Evolutionary conservation across 192 early-diverging fungal genomes (phyloP).

Genomic region (Lobosporangium transversale): DNA sequence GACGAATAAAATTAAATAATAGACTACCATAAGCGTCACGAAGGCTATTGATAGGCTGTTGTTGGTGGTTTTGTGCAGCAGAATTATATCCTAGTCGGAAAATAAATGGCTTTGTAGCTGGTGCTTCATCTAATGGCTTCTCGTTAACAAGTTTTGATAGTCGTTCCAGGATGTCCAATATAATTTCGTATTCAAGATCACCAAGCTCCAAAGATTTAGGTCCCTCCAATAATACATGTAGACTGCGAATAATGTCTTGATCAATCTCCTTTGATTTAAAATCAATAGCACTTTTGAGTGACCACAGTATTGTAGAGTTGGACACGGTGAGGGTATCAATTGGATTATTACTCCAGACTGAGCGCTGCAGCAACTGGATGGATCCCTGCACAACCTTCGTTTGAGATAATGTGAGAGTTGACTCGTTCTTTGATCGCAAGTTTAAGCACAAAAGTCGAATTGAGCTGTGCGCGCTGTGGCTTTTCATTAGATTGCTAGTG

Average conservation of each 20-base stretch:
- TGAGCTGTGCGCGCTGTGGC: conserved; percentile 68
- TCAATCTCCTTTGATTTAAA: conserved; percentile 33
- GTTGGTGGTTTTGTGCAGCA: conserved; percentile 4
- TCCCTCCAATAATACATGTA: conserved; percentile 12
- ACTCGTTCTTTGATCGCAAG: conserved; percentile 47
- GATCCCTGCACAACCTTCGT: conserved; percentile 61
- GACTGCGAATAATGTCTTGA: conserved; percentile 35
- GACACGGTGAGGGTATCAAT: conserved; percentile 56
- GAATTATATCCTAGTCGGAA: conserved; percentile 13
- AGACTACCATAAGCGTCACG: conserved; percentile 39
- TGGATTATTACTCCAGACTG: conserved; percentile 63
- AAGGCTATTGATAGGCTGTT: conserved; percentile 6
- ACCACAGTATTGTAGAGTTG: conserved; percentile 44
- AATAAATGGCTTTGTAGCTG: conserved; percentile 20
- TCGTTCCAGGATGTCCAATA: conserved; percentile 58
- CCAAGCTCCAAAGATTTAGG: conserved; percentile 21
- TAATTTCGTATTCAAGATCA: conserved; percentile 59
- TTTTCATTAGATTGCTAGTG: conserved; percentile 69
- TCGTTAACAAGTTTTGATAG: conserved; percentile 11
- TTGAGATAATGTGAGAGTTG: conserved; percentile 11
- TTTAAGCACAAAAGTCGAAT: conserved; percentile 66
- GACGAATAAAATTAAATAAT: conserved; percentile 33
- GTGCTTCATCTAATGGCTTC: conserved; percentile 4
- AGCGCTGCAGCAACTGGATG: conserved; percentile 62
- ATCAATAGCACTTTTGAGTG: conserved; percentile 38